Evolutionary conservation across 257 asterid species (phyloP), one percentile per base, ranked within the genome.

Genomic region (Lycium barbarum): DNA sequence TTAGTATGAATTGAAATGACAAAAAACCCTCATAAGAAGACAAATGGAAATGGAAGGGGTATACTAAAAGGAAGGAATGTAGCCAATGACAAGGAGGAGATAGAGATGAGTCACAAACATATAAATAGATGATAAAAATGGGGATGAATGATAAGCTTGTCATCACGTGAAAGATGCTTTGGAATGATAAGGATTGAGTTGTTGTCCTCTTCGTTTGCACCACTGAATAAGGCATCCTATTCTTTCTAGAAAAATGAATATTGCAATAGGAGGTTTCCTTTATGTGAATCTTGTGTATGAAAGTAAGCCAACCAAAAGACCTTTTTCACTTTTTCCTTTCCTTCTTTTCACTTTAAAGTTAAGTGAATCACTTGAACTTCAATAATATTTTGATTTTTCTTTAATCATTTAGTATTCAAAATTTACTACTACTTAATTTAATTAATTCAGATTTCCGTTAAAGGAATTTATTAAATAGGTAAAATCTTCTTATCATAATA

Each of bases 141-240:
- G 83, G 80, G 57, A 87, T 79, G 88, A 84, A 76, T 53, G 87
- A 83, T 49, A 89, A 87, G 88, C 72, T 88, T 86, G 95, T 87
- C 88, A 89, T 89, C 95, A 92, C 93, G 93, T 93, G 95, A 80
- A 89, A 88, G 94, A 93, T 93, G 93, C 92, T 86, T 76, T 68
- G 85, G 82, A 65, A 38, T 84, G 94, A 90, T 84, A 26, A 76
- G 58, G 90, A 91, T 82, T 83, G 92, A 87, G 83, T 87, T 84
- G 78, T 81, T 85, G 89, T 88, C 89, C 85, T 90, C 83, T 87
- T 81, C 83, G 22, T 81, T 81, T 82, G 84, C 59, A 43, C 61
- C 84, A 59, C 15, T 45, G 59, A 61, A 81, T 59, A 38, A 43
- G 84, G 84, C 63, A 78, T 78, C 82, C 36, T 78, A 51, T 78